Evolutionary conservation across 768 basidiomycete species (phyloP).

Genomic region (Boletus reticuloceps): DNA sequence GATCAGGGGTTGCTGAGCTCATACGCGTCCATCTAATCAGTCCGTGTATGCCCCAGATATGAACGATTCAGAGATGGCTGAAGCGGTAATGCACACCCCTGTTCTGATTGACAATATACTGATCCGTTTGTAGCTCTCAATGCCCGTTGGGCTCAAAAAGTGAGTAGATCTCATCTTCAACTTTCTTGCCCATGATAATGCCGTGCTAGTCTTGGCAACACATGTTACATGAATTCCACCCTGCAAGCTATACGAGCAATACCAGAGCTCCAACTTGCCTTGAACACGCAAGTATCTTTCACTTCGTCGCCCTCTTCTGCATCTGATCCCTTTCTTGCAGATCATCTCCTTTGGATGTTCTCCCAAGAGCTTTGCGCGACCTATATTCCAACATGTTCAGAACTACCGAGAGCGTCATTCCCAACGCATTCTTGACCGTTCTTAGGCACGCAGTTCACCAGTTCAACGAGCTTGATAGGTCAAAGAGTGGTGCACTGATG

Average conservation of each 20-base stretch:
- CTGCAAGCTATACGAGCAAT: constrained; percentile 92
- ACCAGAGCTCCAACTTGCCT: constrained; percentile 79
- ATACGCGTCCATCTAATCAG: constrained; percentile 14
- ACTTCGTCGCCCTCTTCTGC: background rate
- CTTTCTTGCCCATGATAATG: background rate
- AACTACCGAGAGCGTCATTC: constrained; percentile 75
- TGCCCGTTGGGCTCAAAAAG: constrained; percentile 84
- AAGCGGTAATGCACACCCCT: constrained; percentile 53
- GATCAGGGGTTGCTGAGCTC: constrained; percentile 3
- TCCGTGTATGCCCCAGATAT: constrained; percentile 54
- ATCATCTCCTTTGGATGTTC: constrained; percentile 41
- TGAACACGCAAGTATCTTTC: constrained; percentile 49
- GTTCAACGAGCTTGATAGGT: constrained; percentile 72
- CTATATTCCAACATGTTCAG: constrained; percentile 71
- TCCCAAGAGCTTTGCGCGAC: constrained; percentile 55
- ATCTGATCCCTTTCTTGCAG: constrained; percentile 6
- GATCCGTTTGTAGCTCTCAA: constrained; percentile 50
- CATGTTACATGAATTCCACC: constrained; percentile 97
- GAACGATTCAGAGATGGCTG: constrained; percentile 76
- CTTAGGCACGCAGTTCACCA: constrained; percentile 84
- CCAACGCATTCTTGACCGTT: constrained; percentile 61
- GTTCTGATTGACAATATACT: background rate
- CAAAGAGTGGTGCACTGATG: constrained; percentile 37
- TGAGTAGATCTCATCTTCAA: constrained; percentile 25
- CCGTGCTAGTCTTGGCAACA: constrained; percentile 71